Conservation (phyloP, 139 green algal genomes). For the Yamagishiella unicocca region DNA sequence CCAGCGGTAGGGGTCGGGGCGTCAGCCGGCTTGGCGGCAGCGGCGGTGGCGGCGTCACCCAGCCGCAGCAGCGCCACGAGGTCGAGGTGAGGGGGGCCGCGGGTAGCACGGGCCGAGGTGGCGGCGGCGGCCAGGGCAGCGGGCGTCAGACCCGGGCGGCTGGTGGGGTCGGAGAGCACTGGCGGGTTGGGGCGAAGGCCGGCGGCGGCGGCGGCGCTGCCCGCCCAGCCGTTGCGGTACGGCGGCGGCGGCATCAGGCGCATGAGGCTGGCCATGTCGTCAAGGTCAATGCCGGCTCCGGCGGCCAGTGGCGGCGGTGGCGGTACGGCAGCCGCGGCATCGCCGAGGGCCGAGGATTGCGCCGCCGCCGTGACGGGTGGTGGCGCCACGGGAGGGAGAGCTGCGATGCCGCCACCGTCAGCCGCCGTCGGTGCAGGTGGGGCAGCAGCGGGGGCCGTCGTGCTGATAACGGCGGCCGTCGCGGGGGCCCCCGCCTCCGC, state of each 20-base stretch:
- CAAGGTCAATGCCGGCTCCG: neutral
- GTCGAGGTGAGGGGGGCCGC: too few relatives aligned
- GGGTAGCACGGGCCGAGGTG: too few relatives aligned
- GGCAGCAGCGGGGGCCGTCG: neutral
- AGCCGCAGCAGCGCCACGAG: too few relatives aligned
- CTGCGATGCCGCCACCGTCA: too few relatives aligned
- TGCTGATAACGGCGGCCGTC: too few relatives aligned
- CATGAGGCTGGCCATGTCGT: neutral
- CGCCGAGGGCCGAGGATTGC: neutral
- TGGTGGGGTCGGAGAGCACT: slow-evolving; percentile 2
- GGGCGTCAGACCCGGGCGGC: neutral
- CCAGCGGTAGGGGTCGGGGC: too few relatives aligned
- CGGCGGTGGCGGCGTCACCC: neutral
- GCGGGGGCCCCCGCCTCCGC: neutral
- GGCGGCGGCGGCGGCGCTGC: slow-evolving; percentile 39
- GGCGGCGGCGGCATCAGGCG: slow-evolving; percentile 10
- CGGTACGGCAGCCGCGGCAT: neutral
- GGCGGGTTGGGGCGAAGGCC: slow-evolving; percentile 15
- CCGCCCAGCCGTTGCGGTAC: neutral
- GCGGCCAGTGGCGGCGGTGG: neutral
- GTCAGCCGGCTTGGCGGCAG: neutral
- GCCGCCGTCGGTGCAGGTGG: too few relatives aligned
- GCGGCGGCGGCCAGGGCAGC: neutral
- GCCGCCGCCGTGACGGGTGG: too few relatives aligned
- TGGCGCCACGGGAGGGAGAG: too few relatives aligned